phyloP scores from a whole-genome alignment of 2,329 filamentous ascomycete genomes.

The Anthostomella pinea region DNA sequence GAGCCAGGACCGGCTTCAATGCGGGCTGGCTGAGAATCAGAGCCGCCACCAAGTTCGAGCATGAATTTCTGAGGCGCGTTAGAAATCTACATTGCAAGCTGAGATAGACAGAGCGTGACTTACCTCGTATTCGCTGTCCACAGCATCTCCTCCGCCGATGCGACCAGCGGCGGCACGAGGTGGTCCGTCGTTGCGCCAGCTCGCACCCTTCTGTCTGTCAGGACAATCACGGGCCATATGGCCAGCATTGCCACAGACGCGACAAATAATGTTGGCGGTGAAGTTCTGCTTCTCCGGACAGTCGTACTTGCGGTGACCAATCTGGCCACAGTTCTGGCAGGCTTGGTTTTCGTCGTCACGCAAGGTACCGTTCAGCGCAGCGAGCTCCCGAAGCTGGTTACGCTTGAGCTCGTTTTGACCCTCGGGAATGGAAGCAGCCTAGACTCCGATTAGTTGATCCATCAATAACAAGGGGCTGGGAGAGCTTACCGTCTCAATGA shows the following conservation, averaged over 20 bases:
- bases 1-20: constrained; percentile 81
- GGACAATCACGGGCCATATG: constrained; percentile 99
- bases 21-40: constrained; percentile 65
- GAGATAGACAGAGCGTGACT: too few relatives aligned
- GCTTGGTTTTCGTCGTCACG: constrained; percentile 99
- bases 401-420: constrained; percentile 98
- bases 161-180: constrained; percentile 57
- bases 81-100: too few relatives aligned
- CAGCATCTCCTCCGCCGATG: constrained; percentile 75
- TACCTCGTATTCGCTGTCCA: constrained; percentile 94
- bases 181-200: constrained; percentile 77
- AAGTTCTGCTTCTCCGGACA: constrained; percentile 97
- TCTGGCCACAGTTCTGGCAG: constrained; percentile 98
- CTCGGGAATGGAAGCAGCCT: constrained; percentile 98
- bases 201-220: constrained; percentile 83
- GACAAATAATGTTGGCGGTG: constrained; percentile 99
- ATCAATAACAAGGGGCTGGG: background rate
- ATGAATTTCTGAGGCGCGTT: constrained; percentile 82
- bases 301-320: constrained; percentile 97
- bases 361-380: constrained; percentile 95
- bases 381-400: constrained; percentile 96
- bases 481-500: constrained; percentile 88
- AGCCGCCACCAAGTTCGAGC: constrained; percentile 87
- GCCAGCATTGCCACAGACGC: constrained; percentile 94
- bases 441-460: constrained; percentile 22